Conservation (phyloP, 2,329 filamentous ascomycete species). For the Epichloe festucae region DNA sequence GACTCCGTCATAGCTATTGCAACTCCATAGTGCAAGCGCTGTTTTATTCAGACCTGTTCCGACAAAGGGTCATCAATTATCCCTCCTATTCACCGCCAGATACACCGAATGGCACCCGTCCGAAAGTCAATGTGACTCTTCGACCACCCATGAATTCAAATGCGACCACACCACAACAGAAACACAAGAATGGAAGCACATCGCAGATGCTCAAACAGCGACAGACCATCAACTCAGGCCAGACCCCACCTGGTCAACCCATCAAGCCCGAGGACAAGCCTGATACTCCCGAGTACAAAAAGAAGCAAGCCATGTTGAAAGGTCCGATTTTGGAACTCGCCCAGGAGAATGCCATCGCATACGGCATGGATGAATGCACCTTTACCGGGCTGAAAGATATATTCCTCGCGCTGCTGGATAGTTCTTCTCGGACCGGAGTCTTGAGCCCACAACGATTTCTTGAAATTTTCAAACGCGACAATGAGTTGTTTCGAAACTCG, state of each 20-base stretch:
- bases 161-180: constrained; percentile 25
- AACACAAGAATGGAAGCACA: constrained; percentile 39
- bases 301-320: constrained; percentile 82
- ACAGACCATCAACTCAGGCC: constrained; percentile 39
- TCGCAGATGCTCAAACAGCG: constrained; percentile 45
- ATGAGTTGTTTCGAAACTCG: constrained; percentile 92
- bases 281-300: constrained; percentile 93
- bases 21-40: constrained; percentile 97
- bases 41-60: constrained; percentile 89
- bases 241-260: constrained; percentile 39
- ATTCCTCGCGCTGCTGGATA: constrained; percentile 78
- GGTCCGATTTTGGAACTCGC: constrained; percentile 79
- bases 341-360: constrained; percentile 64
- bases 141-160: constrained; percentile 40
- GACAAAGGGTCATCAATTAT: constrained; percentile 87
- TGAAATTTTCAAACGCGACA: constrained; percentile 84
- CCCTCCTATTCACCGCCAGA: constrained; percentile 60
- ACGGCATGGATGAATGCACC: constrained; percentile 88
- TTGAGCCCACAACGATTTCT: constrained; percentile 86
- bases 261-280: constrained; percentile 79
- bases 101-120: constrained; percentile 46
- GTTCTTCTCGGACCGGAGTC: constrained; percentile 71
- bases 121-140: constrained; percentile 48
- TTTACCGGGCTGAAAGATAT: constrained; percentile 95
- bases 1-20: constrained; percentile 57